These are phyloP conservation scores for Lepidium aucheri DNA, from an alignment of 345 rosid genomes.

Conservation along the genomic window DNA sequence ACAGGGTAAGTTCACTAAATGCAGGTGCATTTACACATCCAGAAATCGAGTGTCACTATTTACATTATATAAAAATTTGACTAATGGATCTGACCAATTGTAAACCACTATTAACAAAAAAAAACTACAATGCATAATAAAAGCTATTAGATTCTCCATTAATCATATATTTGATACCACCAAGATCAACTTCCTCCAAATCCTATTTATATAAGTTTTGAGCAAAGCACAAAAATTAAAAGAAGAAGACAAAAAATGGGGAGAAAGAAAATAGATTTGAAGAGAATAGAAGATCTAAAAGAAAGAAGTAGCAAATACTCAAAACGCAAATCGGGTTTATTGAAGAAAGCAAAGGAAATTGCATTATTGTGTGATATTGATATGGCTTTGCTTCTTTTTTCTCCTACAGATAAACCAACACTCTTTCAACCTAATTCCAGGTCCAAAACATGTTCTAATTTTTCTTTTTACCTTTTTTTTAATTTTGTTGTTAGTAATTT, in stretches of 20 bases:
- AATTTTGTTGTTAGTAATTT: too few species aligned
- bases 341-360: constrained; percentile 33
- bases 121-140: neutral
- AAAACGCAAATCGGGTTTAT: constrained; percentile 34
- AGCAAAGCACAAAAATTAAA: neutral
- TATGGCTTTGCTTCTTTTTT: neutral
- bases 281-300: too few species aligned
- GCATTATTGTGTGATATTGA: neutral
- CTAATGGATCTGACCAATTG: too few species aligned
- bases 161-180: neutral
- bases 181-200: neutral
- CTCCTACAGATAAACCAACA: neutral
- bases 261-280: too few species aligned
- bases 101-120: too few species aligned
- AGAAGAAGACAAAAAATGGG: too few species aligned
- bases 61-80: too few species aligned
- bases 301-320: too few species aligned
- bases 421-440: neutral
- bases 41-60: too few species aligned
- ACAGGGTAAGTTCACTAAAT: too few species aligned
- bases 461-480: too few species aligned
- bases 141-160: neutral
- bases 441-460: neutral
- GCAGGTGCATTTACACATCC: too few species aligned
- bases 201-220: neutral